Percentiles rank a stretch among this genome's conserved stretches.
Conservation (phyloP, 2,329 filamentous ascomycete species). For the Myrmaecium sp. region DNA sequence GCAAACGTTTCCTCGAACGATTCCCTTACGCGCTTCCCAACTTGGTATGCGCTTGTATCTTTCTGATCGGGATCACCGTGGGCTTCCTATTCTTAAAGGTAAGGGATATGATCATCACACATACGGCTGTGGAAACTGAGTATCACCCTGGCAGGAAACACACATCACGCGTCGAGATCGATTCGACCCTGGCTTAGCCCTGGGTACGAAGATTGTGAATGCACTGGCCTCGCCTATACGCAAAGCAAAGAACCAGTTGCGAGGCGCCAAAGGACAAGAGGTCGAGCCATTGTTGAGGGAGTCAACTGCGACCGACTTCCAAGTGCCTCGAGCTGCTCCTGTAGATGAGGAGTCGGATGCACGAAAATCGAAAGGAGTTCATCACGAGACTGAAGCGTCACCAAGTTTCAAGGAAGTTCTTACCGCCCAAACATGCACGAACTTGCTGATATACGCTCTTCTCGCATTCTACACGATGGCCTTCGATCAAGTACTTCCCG, state of each 20-base stretch:
- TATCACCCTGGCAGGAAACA: conserved; percentile 44
- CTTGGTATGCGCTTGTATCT: conserved; percentile 57
- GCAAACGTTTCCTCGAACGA: conserved; percentile 48
- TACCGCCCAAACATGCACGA: conserved; percentile 54
- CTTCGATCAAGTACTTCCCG: conserved; percentile 68
- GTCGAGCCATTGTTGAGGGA: conserved; percentile 5
- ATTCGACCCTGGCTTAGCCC: conserved; percentile 56
- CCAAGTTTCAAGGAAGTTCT: conserved; percentile 44
- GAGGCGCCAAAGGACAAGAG: conserved; percentile 4
- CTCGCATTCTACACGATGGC: conserved; percentile 69
- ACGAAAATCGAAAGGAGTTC: neutral
- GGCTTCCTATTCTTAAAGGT: conserved; percentile 65
- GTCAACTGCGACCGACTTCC: no score
- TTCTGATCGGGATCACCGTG: conserved; percentile 56
- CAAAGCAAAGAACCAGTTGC: conserved; percentile 6
- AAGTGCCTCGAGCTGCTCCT: no score
- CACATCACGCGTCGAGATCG: conserved; percentile 51
- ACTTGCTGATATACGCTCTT: conserved; percentile 62
- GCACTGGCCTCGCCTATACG: conserved; percentile 2
- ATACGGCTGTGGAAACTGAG: neutral
- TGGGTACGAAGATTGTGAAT: conserved; percentile 48
- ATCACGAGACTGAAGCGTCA: neutral
- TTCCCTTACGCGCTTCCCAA: conserved; percentile 82
- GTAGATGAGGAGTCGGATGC: no score
- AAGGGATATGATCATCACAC: conserved; percentile 4